Conservation (phyloP, 768 basidiomycete genomes). For the Gloeostereum incarnatum region DNA sequence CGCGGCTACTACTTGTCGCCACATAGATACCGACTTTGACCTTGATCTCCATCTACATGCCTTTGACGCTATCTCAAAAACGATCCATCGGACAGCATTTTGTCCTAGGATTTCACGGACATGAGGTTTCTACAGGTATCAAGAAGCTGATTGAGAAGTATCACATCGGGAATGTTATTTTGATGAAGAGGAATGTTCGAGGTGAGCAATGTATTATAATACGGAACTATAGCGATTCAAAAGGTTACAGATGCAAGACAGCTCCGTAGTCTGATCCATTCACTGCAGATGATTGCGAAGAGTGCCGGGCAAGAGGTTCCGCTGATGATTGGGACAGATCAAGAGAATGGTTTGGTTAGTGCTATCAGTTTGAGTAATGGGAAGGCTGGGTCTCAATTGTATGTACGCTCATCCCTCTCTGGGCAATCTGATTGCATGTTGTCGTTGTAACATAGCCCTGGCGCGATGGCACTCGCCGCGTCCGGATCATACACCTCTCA, state of each 20-base stretch:
- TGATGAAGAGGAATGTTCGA: conserved; percentile 60
- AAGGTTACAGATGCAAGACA: conserved; percentile 39
- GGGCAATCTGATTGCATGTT: not conserved
- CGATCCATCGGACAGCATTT: conserved; percentile 43
- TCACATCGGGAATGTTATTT: conserved; percentile 56
- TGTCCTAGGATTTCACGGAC: conserved; percentile 61
- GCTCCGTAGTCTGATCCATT: conserved; percentile 32
- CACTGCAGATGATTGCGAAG: conserved; percentile 46
- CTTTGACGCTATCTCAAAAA: no score
- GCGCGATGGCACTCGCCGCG: conserved; percentile 62
- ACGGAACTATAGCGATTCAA: not conserved
- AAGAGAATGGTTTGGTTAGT: conserved; percentile 49
- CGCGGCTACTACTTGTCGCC: no score
- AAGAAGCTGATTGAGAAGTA: conserved; percentile 51
- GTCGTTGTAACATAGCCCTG: conserved; percentile 37
- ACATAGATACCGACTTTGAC: no score
- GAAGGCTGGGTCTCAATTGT: conserved; percentile 68
- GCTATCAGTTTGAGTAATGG: not conserved
- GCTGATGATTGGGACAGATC: conserved; percentile 62
- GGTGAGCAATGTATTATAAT: conserved; percentile 19
- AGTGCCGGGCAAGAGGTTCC: conserved; percentile 46
- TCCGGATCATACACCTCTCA: conserved; percentile 32
- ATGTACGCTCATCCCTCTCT: conserved; percentile 14
- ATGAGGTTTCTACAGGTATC: conserved; percentile 39
- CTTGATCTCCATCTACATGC: no score